Percentiles rank a stretch among this genome's conserved stretches.
Conservation (phyloP, 768 basidiomycete genomes). For the Albatrellus ellisii region DNA sequence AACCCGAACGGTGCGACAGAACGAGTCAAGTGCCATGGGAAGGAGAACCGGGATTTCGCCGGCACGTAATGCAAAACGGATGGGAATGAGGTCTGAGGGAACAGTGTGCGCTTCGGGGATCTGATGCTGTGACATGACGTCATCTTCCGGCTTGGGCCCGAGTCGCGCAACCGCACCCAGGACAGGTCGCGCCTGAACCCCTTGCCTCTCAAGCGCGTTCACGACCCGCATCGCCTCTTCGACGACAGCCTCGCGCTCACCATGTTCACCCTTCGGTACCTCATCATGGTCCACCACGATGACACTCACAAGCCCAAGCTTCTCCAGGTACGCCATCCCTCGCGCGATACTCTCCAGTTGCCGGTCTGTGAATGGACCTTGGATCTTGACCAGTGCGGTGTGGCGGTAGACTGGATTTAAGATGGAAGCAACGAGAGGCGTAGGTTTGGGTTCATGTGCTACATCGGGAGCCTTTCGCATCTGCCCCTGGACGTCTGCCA, state of each 20-base stretch:
- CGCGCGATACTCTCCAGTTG: slow-evolving; percentile 90
- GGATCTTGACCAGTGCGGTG: slow-evolving; percentile 92
- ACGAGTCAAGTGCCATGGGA: slow-evolving; percentile 86
- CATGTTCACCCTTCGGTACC: slow-evolving; percentile 49
- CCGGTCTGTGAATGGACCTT: slow-evolving; percentile 87
- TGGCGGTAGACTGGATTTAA: slow-evolving; percentile 75
- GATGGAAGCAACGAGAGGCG: slow-evolving; percentile 54
- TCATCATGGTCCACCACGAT: slow-evolving; percentile 89
- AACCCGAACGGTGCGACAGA: slow-evolving; percentile 74
- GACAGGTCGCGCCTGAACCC: slow-evolving; percentile 79
- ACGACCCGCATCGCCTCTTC: slow-evolving; percentile 85
- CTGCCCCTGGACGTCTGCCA: slow-evolving; percentile 19
- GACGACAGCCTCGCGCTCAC: slow-evolving; percentile 50
- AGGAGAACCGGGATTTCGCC: slow-evolving; percentile 96
- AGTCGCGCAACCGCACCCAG: slow-evolving; percentile 77
- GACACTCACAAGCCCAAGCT: slow-evolving; percentile 89
- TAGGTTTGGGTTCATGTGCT: slow-evolving; percentile 26
- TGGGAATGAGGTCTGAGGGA: slow-evolving; percentile 66
- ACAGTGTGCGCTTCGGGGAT: slow-evolving; percentile 70
- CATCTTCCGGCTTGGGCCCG: slow-evolving; percentile 55
- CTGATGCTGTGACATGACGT: slow-evolving; percentile 21
- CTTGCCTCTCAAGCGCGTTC: slow-evolving; percentile 68
- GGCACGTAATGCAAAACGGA: slow-evolving; percentile 79
- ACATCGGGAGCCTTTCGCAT: slow-evolving; percentile 17
- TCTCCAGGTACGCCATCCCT: slow-evolving; percentile 91